Base-by-base conservation (phyloP, 306 rosid species). In the Cicer chorassanicum region DNA sequence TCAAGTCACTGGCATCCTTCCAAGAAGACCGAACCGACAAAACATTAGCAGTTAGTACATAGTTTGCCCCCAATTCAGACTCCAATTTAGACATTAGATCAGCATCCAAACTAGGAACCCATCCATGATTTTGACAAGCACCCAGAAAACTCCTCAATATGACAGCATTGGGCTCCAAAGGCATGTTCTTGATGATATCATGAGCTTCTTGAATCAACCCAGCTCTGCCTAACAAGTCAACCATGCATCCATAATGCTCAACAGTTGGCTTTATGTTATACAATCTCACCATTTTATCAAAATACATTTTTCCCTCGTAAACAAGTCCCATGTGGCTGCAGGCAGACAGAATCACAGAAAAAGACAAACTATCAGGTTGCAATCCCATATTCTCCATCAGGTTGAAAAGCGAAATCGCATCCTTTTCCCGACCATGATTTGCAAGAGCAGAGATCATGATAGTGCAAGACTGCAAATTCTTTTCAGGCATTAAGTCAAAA, bases 311-410 rank as follows among this genome's bases (percentile, higher is more conserved):
- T 1, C 91, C 91, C 71, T 85, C 83, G 19, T 9, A 36, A 51
- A 87, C 90, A 77, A 85, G 86, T 10, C 94, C 91, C 74, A 84
- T 66, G 84, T 89, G 93, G 79, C 93, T 83, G 84, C 93, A 89
- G 16, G 93, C 91, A 2, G 93, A 87, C 42, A 87, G 82, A 67
- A 89, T 85, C 19, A 60, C 87, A 4, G 88, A 78, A 84, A 82
- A 87, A 15, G 87, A 67, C 49, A 85, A 45, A 81, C 91, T 68
- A 80, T 87, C 94, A 0, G 81, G 90, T 50, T 9, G 42, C 71
- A 82, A 29, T 42, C 94, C 91, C 56, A 51, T 57, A 19, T 55
- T 63, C 66, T 87, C 85, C 94, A 87, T 84, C 24, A 21, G 57
- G 19, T 66, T 42, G 68, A 87, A 89, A 59, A 89, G 44, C 8